Base-by-base conservation (phyloP, 2,329 filamentous ascomycete species). In the Nemania bipapillata region DNA sequence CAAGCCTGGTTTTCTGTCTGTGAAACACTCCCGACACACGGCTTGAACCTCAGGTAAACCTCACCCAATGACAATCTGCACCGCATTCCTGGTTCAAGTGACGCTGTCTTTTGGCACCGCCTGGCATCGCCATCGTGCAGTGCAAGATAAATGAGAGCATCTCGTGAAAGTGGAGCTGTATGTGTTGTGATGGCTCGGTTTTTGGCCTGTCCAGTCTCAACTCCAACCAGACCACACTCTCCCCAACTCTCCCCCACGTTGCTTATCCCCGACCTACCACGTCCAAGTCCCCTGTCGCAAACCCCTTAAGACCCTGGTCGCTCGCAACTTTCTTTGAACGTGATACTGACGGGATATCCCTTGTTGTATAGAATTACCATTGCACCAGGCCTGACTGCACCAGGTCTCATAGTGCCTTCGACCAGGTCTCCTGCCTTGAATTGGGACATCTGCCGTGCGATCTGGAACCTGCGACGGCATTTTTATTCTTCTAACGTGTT, bases 11-110 rank as follows among this genome's bases (percentile, higher is more conserved):
- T 63, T 45, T 68, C 61, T 61, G 63, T 53, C 66, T 72, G 68
- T 77, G 76, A 77, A 77, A 77, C 76, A 70, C 66, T 69, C 66
- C 68, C 74, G 72, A 76, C 71, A 75, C 75, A 72, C 28, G 66
- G 64, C 65, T 58, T 58, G 50, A 42, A 70, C 62, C 30, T 65
- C 68, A 76, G 72, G 75, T 76, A 74, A 50, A 69, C 64, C 52
- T 64, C 53, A 37, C 63, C 68, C 70, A 65, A 71, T 63, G 54
- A 63, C 63, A 56, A 66, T 66, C 59, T 68, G 57, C 59, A 55
- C 64, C 32, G 45, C 66, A 65, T 71, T 70, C 66, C 45, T 68
- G 59, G 60, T 58, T 65, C 65, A 53, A 67, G 45, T 49, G 42
- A 54, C 35, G 40, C 30, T 61, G 30, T 69, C 54, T 65, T 49